Base-by-base conservation (phyloP, 1,139 yeast genomes). In the Zygotorulaspora mrakii region DNA sequence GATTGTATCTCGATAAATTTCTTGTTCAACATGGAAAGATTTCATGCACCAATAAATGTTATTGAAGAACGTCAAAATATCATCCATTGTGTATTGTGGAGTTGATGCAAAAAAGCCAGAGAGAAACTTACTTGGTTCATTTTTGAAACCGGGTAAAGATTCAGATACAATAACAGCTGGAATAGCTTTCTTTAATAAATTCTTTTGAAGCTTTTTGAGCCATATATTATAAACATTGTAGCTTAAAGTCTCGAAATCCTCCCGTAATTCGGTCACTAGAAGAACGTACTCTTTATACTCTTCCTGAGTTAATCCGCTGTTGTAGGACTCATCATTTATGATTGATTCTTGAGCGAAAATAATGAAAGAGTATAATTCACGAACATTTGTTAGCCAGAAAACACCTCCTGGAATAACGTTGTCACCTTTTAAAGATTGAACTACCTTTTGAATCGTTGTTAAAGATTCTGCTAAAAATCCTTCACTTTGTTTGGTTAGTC, bases 301-400 rank as follows among this genome's bases (percentile, higher is more conserved):
- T 50, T 77, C 83, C 55, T 83, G 89, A 45, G 88, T 86, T 91
- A 91, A 83, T 49, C 85, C 95, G 49, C 77, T 79, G 30, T 86
- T 74, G 49, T 86, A 73, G 4, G 81, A 74, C 58, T 84, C 95
- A 58, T 86, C 88, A 37, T 86, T 87, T 39, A 86, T 70, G 49
- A 91, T 87, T 14, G 95, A 87, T 49, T 79, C 79, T 63, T 91
- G 95, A 4, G 97, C 98, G 64, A 88, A 85, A 13, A 91, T 81
- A 46, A 89, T 95, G 69, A 91, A 94, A 1, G 97, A 88, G 65
- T 86, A 85, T 55, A 91, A 75, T 63, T 94, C 98, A 61, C 94
- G 96, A 5, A 95, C 91, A 65, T 91, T 91, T 2, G 97, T 86
- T 52, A 94, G 72, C 99, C 99, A 91, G 70, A 91, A 91, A 0